Evolutionary conservation across 805 yeast genomes (phyloP).

Genomic region (Candida railenensis): DNA sequence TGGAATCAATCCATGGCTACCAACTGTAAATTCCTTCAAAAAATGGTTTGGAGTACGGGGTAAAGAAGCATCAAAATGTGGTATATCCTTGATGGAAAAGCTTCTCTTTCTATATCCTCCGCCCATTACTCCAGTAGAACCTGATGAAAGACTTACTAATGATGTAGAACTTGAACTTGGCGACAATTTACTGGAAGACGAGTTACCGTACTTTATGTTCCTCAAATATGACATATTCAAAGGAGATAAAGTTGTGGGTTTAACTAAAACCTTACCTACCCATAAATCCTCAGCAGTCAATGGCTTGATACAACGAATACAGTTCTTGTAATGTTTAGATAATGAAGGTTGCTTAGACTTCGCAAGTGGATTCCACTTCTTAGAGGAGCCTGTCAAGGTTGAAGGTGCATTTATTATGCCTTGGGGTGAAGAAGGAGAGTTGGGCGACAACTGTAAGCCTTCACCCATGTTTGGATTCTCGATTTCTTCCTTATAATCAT

Average conservation of each 20-base stretch:
- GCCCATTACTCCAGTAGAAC: neutral
- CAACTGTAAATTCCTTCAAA: slow-evolving; percentile 34
- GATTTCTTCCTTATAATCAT: slow-evolving; percentile 4
- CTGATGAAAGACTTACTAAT: slow-evolving; percentile 1
- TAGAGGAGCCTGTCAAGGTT: slow-evolving; percentile 1
- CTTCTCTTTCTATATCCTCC: slow-evolving; percentile 10
- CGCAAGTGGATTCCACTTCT: slow-evolving; percentile 46
- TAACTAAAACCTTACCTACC: slow-evolving; percentile 47
- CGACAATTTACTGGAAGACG: slow-evolving; percentile 12
- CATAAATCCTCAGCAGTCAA: slow-evolving; percentile 52
- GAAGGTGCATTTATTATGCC: slow-evolving; percentile 12
- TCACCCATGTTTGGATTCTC: neutral
- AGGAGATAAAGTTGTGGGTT: slow-evolving; percentile 34
- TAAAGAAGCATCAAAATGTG: slow-evolving; percentile 22
- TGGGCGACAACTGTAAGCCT: neutral
- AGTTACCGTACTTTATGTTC: slow-evolving; percentile 15
- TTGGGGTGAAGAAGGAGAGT: slow-evolving; percentile 12
- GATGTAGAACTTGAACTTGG: slow-evolving; percentile 15
- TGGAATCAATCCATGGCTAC: slow-evolving; percentile 38
- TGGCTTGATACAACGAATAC: slow-evolving; percentile 57
- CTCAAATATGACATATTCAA: slow-evolving; percentile 21
- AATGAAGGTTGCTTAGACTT: slow-evolving; percentile 24
- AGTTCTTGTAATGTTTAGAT: slow-evolving; percentile 47
- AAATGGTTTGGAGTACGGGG: slow-evolving; percentile 29
- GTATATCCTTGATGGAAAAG: slow-evolving; percentile 16